Evolutionary conservation across 169 alveolate species (phyloP), one percentile per base, ranked within the genome.

Genomic region (Plasmodium chabaudi): DNA sequence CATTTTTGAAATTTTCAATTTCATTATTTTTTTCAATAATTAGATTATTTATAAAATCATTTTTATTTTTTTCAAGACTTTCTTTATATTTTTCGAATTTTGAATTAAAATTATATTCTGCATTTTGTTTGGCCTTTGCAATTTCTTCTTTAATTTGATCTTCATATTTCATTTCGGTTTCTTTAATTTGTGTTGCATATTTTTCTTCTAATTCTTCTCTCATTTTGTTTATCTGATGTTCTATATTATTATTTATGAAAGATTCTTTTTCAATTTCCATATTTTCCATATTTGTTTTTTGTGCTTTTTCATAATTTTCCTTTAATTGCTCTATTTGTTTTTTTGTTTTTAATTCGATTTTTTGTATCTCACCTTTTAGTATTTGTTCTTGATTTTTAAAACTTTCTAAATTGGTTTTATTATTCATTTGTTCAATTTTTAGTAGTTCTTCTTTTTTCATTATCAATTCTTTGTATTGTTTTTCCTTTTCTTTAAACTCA

Each of bases 71-170:
- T 63, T 86, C 91, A 19, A 69, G 46, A 49, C 70, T 57, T 46
- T 86, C 91, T 86, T 86, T 86, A 60, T 70, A 86, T 64, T 86
- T 69, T 70, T 86, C 91, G 10, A 86, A 63, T 44, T 59, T 86
- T 5, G 49, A 25, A 56, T 86, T 57, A 63, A 49, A 86, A 63
- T 70, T 56, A 34, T 21, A 34, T 56, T 86, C 77, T 2, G 87
- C 87, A n/a, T 21, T 2, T 57, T 27, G 27, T 70, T 82, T 82
- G n/a, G 47, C 61, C 19, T 70, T 47, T 59, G 34, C 71, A 25
- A 86, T 10, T 60, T 86, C 87, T 39, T 61, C 86, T 27, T 44
- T 60, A 47, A 12, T 51, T 25, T 77, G 79, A 21, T 64, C 77
- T 63, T 49, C 56, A 61, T 63, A 44, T 46, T 77, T 64, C 42